Conservation (phyloP, 345 rosid species). For the Citrus australasica region DNA sequence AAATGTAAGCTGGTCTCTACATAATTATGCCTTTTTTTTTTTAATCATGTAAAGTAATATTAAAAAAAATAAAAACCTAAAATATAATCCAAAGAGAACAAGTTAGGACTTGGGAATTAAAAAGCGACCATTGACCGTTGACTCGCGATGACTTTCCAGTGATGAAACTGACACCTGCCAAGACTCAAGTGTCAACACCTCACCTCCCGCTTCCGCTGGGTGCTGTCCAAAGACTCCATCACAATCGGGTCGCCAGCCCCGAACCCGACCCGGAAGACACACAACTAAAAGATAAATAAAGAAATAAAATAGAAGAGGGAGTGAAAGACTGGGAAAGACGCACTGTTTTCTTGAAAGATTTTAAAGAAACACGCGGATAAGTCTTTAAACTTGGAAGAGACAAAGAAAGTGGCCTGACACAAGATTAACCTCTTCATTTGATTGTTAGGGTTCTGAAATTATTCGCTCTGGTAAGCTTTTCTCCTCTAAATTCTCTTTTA, state of each 20-base stretch:
- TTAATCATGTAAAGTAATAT: no score
- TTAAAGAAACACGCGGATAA: conserved; percentile 14
- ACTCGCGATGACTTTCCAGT: neutral
- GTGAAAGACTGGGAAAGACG: neutral
- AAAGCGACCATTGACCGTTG: neutral
- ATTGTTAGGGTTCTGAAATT: conserved; percentile 18
- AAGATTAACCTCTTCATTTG: neutral
- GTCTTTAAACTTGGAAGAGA: conserved; percentile 31
- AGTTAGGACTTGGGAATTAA: no score
- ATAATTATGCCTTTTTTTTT: no score
- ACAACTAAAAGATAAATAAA: no score
- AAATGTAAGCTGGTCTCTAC: no score
- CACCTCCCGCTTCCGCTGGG: neutral
- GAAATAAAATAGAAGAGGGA: neutral
- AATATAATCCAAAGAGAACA: no score
- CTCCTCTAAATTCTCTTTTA: neutral
- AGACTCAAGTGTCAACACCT: neutral
- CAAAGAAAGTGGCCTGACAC: conserved; percentile 10
- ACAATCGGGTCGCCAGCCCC: neutral
- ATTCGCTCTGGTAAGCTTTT: conserved; percentile 25
- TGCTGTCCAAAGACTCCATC: neutral
- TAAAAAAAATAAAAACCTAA: no score
- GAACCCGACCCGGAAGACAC: neutral
- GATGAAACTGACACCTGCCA: neutral
- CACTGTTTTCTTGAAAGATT: neutral